These are phyloP conservation scores for Sequoia sempervirens DNA, from an alignment of 75 land plant species.

Conservation along the genomic window DNA sequence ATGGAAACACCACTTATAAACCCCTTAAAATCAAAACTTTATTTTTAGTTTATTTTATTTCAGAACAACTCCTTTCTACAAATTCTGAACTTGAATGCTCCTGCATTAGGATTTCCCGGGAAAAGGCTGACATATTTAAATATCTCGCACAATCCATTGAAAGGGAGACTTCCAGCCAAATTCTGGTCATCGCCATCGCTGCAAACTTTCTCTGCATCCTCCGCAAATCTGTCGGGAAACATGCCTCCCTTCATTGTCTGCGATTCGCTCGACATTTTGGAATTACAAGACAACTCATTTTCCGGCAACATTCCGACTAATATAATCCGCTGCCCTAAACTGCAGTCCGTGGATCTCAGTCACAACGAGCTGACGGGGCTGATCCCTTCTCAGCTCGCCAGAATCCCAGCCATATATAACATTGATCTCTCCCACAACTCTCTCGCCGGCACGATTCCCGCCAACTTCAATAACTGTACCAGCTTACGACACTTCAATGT, in stretches of 20 bases:
- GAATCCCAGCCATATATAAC: slow-evolving; percentile 18
- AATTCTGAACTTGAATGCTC: not conserved
- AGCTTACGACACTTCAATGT: slow-evolving; percentile 46
- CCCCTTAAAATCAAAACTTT: too few species aligned
- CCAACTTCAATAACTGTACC: slow-evolving; percentile 37
- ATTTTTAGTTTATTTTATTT: too few species aligned
- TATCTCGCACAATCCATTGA: slow-evolving; percentile 42
- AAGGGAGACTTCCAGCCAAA: slow-evolving; percentile 39
- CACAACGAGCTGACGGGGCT: slow-evolving; percentile 34
- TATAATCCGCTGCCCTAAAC: slow-evolving; percentile 29
- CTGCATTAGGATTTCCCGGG: slow-evolving; percentile 12
- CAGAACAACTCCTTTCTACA: too few species aligned
- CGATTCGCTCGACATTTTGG: slow-evolving; percentile 27
- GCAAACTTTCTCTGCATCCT: slow-evolving; percentile 38
- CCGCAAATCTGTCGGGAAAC: slow-evolving; percentile 51
- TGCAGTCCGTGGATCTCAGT: slow-evolving; percentile 26
- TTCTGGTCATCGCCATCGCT: slow-evolving; percentile 39
- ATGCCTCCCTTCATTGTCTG: slow-evolving; percentile 43
- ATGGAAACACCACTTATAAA: too few species aligned
- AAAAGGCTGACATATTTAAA: slow-evolving; percentile 32
- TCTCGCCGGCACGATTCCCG: slow-evolving; percentile 41
- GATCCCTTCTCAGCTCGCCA: slow-evolving; percentile 42
- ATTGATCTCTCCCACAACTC: slow-evolving; percentile 58
- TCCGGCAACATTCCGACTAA: slow-evolving; percentile 41
- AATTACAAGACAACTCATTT: slow-evolving; percentile 40